phyloP scores from a whole-genome alignment of 2,329 filamentous ascomycete species.

The Fonsecaea nubica region DNA sequence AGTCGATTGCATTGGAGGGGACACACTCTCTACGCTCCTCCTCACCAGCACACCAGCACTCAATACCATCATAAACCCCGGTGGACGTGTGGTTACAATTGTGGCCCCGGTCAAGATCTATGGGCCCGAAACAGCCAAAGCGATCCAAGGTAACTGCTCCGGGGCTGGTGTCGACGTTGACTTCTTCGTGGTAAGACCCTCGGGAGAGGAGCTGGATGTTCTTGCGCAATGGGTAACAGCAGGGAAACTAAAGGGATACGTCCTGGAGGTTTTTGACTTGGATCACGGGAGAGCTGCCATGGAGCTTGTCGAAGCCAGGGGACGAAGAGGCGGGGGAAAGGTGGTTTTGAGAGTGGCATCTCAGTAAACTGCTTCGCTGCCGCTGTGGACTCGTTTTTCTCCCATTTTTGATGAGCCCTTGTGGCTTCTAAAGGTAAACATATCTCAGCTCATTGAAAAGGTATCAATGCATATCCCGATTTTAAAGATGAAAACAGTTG shows the following conservation, averaged over 20 bases:
- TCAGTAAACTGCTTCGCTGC: background rate
- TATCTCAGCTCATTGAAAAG: slow-evolving; percentile 3
- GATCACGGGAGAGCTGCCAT: slow-evolving; percentile 47
- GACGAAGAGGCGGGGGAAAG: slow-evolving; percentile 25
- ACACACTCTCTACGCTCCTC: slow-evolving; percentile 45
- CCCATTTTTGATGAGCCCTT: background rate
- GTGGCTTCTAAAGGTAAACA: background rate
- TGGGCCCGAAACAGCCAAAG: background rate
- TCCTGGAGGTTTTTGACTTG: slow-evolving; percentile 45
- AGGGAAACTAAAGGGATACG: slow-evolving; percentile 45
- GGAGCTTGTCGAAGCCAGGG: slow-evolving; percentile 40
- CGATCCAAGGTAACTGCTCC: slow-evolving; percentile 1
- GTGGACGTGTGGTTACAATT: slow-evolving; percentile 42
- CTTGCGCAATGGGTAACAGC: slow-evolving; percentile 48
- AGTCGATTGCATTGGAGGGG: slow-evolving; percentile 48
- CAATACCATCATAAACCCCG: slow-evolving; percentile 7
- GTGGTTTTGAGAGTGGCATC: slow-evolving; percentile 20
- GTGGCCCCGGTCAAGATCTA: slow-evolving; percentile 40
- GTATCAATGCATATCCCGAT: background rate
- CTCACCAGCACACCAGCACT: slow-evolving; percentile 39
- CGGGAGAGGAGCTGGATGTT: slow-evolving; percentile 44
- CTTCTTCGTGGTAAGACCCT: slow-evolving; percentile 49
- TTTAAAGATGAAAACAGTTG: background rate
- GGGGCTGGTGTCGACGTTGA: slow-evolving; percentile 41
- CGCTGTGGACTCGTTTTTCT: background rate